Evolutionary conservation across 2,329 filamentous ascomycete genomes (phyloP).

Genomic region (Chalaropsis thielavioides): DNA sequence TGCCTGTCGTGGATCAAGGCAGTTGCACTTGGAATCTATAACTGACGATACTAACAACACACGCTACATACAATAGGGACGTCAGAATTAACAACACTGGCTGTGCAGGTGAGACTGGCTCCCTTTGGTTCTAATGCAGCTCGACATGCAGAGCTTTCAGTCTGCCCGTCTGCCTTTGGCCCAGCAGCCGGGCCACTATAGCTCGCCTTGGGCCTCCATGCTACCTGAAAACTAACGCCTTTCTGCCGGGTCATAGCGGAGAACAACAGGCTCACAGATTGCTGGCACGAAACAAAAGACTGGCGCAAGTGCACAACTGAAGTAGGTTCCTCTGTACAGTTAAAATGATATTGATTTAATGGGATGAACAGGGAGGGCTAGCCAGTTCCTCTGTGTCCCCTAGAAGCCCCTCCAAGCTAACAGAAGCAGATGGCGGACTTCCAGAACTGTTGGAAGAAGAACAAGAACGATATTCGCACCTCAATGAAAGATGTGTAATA

Average conservation of each 20-base stretch:
- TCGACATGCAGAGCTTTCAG: neutral
- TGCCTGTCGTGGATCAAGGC: neutral
- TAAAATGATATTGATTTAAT: neutral
- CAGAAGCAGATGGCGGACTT: constrained; percentile 68
- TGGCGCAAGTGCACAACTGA: constrained; percentile 82
- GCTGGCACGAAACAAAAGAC: constrained; percentile 90
- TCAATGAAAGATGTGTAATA: constrained; percentile 50
- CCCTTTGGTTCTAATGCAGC: neutral
- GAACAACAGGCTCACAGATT: constrained; percentile 82
- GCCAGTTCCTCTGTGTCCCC: neutral
- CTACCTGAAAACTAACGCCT: neutral
- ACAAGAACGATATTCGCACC: constrained; percentile 76
- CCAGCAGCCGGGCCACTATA: neutral
- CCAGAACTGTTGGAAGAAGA: constrained; percentile 76
- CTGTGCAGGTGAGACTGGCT: constrained; percentile 58
- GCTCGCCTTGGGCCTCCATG: neutral
- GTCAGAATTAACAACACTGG: constrained; percentile 96
- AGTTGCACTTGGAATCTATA: neutral
- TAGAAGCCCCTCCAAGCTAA: neutral
- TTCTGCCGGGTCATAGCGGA: constrained; percentile 45
- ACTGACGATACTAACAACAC: neutral
- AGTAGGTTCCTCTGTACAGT: constrained; percentile 39
- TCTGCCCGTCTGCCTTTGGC: neutral
- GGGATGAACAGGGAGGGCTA: neutral
- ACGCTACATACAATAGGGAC: constrained; percentile 47